Evolutionary conservation across 2,329 filamentous ascomycete genomes (phyloP).

Genomic region (Ophiostoma perfectum): DNA sequence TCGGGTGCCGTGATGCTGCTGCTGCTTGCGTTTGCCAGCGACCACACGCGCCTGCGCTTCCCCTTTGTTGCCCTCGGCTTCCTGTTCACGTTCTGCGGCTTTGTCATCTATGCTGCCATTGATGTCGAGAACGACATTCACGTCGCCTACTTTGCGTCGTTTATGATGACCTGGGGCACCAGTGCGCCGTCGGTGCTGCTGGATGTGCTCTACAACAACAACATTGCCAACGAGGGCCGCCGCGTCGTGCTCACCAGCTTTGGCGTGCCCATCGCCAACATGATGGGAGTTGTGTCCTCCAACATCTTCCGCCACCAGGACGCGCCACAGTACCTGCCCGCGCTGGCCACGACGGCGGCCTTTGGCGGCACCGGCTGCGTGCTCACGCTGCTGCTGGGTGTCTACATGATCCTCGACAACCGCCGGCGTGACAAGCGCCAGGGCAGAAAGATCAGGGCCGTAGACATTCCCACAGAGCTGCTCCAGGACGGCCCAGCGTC

Average conservation of each 20-base stretch:
- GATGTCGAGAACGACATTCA: conserved; percentile 55
- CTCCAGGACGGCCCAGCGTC: conserved; percentile 50
- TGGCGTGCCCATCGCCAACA: conserved; percentile 67
- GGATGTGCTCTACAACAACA: conserved; percentile 68
- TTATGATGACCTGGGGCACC: conserved; percentile 79
- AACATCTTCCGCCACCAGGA: conserved; percentile 63
- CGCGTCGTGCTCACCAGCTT: conserved; percentile 65
- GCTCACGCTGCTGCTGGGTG: conserved; percentile 51
- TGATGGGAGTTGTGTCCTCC: conserved; percentile 66
- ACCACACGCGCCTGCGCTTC: conserved; percentile 60
- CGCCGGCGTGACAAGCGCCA: conserved; percentile 51
- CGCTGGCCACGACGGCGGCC: conserved; percentile 57
- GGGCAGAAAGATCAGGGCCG: conserved; percentile 50
- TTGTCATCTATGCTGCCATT: conserved; percentile 67
- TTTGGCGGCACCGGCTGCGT: conserved; percentile 57
- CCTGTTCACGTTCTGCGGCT: conserved; percentile 67
- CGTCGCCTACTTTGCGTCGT: conserved; percentile 68
- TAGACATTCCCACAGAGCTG: conserved; percentile 51
- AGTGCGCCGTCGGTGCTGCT: conserved; percentile 67
- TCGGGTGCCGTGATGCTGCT: conserved; percentile 68
- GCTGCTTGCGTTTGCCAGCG: conserved; percentile 65
- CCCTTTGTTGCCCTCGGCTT: conserved; percentile 72
- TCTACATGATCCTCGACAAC: conserved; percentile 63
- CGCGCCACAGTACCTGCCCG: conserved; percentile 61
- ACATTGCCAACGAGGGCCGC: conserved; percentile 69